Evolutionary conservation across 768 basidiomycete genomes (phyloP).

Genomic region (Pulveroboletus sp.): DNA sequence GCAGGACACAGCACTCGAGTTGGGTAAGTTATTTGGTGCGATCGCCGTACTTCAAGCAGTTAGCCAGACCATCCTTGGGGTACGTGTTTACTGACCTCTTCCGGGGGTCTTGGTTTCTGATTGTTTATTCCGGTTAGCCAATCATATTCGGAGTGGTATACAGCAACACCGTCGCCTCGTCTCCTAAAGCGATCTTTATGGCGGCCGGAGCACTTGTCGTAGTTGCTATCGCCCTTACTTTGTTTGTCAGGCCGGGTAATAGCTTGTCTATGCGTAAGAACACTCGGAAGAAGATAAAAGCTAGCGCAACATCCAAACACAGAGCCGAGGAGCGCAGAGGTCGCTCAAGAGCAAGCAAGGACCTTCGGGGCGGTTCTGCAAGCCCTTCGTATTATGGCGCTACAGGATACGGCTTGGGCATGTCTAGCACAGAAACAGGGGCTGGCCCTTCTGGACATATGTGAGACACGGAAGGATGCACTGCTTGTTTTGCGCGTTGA

Average conservation of each 20-base stretch:
- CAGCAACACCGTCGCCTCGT: conserved; percentile 54
- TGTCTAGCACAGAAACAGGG: conserved; percentile 2
- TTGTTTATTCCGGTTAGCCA: conserved; percentile 42
- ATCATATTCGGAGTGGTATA: conserved; percentile 65
- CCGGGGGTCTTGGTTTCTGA: conserved; percentile 4
- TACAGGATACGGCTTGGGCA: not conserved
- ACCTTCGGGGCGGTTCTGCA: conserved; percentile 33
- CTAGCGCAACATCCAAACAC: not conserved
- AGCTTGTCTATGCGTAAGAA: conserved; percentile 18
- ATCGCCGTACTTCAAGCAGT: conserved; percentile 63
- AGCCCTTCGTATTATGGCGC: conserved; percentile 20
- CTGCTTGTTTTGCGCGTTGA: not conserved
- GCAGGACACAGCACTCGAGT: conserved; percentile 32
- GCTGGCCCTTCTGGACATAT: conserved; percentile 3
- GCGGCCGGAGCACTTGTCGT: conserved; percentile 54
- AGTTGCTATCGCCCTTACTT: conserved; percentile 44
- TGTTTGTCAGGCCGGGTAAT: conserved; percentile 36
- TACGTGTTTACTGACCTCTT: conserved; percentile 15
- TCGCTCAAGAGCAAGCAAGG: conserved; percentile 37
- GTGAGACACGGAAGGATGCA: not conserved
- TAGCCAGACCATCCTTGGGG: conserved; percentile 56
- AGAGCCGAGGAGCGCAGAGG: conserved; percentile 16
- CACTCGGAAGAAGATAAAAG: conserved; percentile 5
- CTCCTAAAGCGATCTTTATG: conserved; percentile 65
- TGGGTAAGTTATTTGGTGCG: conserved; percentile 66